A percentile compares a stretch with the other conserved stretches of the same genome.
Evolutionary conservation across 495 filamentous ascomycete genomes (phyloP).

Genomic region (Pyrenula aspistea): DNA sequence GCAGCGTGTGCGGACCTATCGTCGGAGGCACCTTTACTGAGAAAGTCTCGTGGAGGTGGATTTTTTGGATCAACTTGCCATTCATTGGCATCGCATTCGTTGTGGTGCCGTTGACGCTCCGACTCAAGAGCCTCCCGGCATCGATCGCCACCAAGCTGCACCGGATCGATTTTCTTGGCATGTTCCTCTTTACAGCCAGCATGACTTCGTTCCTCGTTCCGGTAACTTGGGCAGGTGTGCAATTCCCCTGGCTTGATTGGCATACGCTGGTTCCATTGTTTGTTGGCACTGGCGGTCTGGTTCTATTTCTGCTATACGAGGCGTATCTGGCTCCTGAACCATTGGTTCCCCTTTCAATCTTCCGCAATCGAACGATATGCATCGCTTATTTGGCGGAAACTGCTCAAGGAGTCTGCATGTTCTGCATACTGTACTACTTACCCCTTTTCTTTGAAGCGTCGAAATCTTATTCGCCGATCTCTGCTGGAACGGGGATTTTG

Average conservation of each 20-base stretch:
- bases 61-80: slow-evolving; percentile 31
- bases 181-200: slow-evolving; percentile 18
- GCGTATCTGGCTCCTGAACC: slow-evolving; percentile 21
- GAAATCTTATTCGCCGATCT: slow-evolving; percentile 36
- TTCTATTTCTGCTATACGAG: slow-evolving; percentile 37
- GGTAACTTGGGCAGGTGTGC: slow-evolving; percentile 23
- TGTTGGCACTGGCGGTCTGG: slow-evolving; percentile 32
- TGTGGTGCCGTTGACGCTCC: slow-evolving; percentile 22
- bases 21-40: slow-evolving; percentile 26
- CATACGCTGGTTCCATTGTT: slow-evolving; percentile 37
- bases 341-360: slow-evolving; percentile 39
- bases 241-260: slow-evolving; percentile 25
- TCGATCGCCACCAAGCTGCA: slow-evolving; percentile 14
- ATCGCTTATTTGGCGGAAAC: slow-evolving; percentile 33
- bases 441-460: slow-evolving; percentile 54
- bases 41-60: slow-evolving; percentile 24
- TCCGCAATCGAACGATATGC: slow-evolving; percentile 22
- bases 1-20: slow-evolving; percentile 23
- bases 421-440: slow-evolving; percentile 47
- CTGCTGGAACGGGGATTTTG: slow-evolving; percentile 48
- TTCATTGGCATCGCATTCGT: slow-evolving; percentile 25
- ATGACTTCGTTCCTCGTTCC: slow-evolving; percentile 20
- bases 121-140: slow-evolving; percentile 15
- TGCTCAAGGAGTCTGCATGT: slow-evolving; percentile 38
- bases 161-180: slow-evolving; percentile 26